Evolutionary conservation across 208 protist genomes (phyloP).

Genomic region (Crithidia acanthocephali): DNA sequence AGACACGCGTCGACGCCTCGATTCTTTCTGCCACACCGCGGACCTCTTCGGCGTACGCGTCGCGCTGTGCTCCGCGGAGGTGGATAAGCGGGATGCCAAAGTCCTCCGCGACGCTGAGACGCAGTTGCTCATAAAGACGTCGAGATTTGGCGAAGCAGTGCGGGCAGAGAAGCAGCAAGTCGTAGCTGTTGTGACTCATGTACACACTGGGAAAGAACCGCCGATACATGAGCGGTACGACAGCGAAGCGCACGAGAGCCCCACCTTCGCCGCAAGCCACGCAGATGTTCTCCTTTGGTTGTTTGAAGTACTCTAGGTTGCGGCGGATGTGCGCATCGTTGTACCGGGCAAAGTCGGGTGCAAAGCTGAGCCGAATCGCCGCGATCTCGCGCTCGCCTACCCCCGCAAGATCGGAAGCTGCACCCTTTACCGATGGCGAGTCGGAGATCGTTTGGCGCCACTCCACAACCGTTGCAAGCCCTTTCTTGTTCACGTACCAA

Average conservation of each 20-base stretch:
- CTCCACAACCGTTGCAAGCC: constrained; percentile 50
- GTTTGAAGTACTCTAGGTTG: constrained; percentile 68
- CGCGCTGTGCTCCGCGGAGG: constrained; percentile 23
- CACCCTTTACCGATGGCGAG: too few species aligned
- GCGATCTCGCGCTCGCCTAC: constrained; percentile 28
- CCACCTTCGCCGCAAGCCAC: constrained; percentile 49
- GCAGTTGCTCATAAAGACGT: constrained; percentile 38
- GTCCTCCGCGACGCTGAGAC: constrained; percentile 33
- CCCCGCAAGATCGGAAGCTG: neutral
- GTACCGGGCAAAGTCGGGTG: constrained; percentile 56
- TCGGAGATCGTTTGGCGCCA: constrained; percentile 22
- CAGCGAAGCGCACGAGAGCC: constrained; percentile 59
- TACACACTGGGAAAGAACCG: constrained; percentile 76
- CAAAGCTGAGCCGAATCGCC: constrained; percentile 59
- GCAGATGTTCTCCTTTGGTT: constrained; percentile 66
- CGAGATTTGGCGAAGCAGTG: constrained; percentile 53
- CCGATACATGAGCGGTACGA: constrained; percentile 64
- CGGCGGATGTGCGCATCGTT: constrained; percentile 66
- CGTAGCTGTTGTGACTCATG: constrained; percentile 82
- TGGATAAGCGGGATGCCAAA: constrained; percentile 55
- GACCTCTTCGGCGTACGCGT: constrained; percentile 9
- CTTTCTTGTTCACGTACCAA: constrained; percentile 71
- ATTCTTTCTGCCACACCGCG: constrained; percentile 2
- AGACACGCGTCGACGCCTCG: neutral
- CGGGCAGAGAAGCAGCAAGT: constrained; percentile 64